Conservation (phyloP, 768 basidiomycete genomes). For the Hericium coralloides region DNA sequence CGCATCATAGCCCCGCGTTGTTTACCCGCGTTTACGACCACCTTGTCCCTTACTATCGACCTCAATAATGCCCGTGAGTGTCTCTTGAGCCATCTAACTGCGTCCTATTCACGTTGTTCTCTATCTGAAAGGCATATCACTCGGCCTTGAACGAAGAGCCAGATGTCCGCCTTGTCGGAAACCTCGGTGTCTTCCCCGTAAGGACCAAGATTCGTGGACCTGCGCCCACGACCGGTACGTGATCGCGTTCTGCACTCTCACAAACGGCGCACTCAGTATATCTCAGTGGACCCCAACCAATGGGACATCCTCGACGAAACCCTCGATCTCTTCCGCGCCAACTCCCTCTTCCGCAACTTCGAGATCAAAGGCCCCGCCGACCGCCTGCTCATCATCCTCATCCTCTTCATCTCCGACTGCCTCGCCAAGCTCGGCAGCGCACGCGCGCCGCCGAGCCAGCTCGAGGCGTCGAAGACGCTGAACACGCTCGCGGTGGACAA, state of each 20-base stretch:
- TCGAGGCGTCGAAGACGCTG: conserved; percentile 80
- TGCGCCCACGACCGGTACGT: conserved; percentile 61
- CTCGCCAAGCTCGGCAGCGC: conserved; percentile 78
- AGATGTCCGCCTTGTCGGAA: conserved; percentile 80
- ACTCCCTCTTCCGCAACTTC: conserved; percentile 98
- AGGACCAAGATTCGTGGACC: conserved; percentile 89
- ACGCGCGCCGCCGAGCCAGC: conserved; percentile 60
- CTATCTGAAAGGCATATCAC: conserved; percentile 75
- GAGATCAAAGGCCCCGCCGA: conserved; percentile 99
- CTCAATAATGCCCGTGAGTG: conserved; percentile 18
- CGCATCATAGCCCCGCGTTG: not conserved
- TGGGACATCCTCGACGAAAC: conserved; percentile 95
- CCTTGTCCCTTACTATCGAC: not conserved
- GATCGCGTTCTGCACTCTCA: conserved; percentile 6
- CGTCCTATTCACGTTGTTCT: not conserved
- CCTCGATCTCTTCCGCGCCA: conserved; percentile 94
- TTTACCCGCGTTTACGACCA: not conserved
- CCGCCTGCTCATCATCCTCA: conserved; percentile 91
- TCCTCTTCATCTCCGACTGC: conserved; percentile 97
- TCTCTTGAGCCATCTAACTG: not conserved
- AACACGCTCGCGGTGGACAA: conserved; percentile 91
- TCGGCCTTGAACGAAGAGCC: conserved; percentile 84
- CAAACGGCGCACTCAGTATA: conserved; percentile 3
- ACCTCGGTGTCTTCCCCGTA: conserved; percentile 85
- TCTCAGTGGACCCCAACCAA: conserved; percentile 63